Percentiles rank a stretch among this genome's conserved stretches.
Evolutionary conservation across 2,329 filamentous ascomycete genomes (phyloP).

Genomic region (Leptosphaerulina australis): DNA sequence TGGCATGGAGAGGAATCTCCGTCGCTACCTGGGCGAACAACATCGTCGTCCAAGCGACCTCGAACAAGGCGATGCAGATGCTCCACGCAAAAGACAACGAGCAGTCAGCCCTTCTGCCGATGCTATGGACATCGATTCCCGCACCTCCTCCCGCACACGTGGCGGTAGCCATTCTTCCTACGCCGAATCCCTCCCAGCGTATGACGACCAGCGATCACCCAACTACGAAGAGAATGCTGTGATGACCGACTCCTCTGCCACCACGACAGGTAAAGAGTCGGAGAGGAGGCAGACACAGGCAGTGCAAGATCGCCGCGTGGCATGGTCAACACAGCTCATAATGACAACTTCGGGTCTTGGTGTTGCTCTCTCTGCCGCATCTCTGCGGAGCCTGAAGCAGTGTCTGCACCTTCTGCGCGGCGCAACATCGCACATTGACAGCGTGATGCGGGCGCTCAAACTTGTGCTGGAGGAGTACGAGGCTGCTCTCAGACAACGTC

Average conservation of each 20-base stretch:
- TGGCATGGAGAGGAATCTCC: constrained; percentile 83
- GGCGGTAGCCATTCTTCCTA: constrained; percentile 71
- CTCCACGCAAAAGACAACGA: constrained; percentile 52
- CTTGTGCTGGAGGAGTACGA: constrained; percentile 83
- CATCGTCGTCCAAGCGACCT: constrained; percentile 60
- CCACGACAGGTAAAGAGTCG: constrained; percentile 32
- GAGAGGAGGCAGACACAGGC: constrained; percentile 24
- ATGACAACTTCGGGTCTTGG: constrained; percentile 90
- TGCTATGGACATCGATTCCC: constrained; percentile 58
- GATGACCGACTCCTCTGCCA: constrained; percentile 28
- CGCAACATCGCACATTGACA: constrained; percentile 81
- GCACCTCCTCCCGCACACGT: constrained; percentile 37
- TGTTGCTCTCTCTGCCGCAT: constrained; percentile 89
- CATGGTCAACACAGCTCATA: constrained; percentile 83
- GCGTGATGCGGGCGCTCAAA: constrained; percentile 75
- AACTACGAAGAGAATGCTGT: constrained; percentile 69
- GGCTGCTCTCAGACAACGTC: constrained; percentile 47
- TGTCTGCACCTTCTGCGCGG: constrained; percentile 80
- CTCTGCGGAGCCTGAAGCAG: constrained; percentile 80
- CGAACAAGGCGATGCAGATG: constrained; percentile 50
- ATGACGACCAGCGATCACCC: constrained; percentile 78
- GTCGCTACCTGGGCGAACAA: constrained; percentile 74
- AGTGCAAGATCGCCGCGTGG: constrained; percentile 49
- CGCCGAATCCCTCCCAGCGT: constrained; percentile 78
- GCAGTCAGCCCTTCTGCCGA: constrained; percentile 47